Evolutionary conservation across 441 rosid species (phyloP).

Genomic region (Manihot esculenta): DNA sequence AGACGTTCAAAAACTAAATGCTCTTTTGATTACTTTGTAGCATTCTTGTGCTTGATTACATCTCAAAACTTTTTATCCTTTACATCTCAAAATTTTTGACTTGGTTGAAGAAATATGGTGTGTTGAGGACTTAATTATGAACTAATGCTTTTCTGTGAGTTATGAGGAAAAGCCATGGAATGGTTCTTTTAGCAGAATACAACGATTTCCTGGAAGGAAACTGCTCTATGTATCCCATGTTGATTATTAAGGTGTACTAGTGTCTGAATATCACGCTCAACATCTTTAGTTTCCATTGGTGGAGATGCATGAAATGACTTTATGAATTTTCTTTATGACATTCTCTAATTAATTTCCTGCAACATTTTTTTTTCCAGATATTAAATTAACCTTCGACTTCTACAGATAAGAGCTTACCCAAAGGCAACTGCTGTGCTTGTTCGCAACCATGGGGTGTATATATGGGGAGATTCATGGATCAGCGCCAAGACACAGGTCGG

Average conservation of each 20-base stretch:
- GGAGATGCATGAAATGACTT: not conserved
- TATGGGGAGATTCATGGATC: slow-evolving; percentile 98
- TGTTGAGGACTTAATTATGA: not conserved
- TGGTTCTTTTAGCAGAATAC: not conserved
- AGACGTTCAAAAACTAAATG: not conserved
- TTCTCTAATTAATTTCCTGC: not conserved
- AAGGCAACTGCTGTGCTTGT: slow-evolving; percentile 89
- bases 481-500: slow-evolving; percentile 94
- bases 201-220: not conserved
- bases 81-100: no score
- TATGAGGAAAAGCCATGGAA: not conserved
- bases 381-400: slow-evolving; percentile 5
- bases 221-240: not conserved
- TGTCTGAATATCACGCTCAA: not conserved
- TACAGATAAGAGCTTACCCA: slow-evolving; percentile 78
- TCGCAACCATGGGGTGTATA: slow-evolving; percentile 81
- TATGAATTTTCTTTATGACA: not conserved
- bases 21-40: not conserved
- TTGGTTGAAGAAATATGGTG: not conserved
- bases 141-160: not conserved
- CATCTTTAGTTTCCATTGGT: not conserved
- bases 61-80: not conserved
- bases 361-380: not conserved
- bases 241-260: not conserved
- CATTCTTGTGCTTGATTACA: not conserved